Percentiles rank a stretch among this genome's conserved stretches.
Evolutionary conservation across 306 rosid species (phyloP).

Genomic region (Bauhinia variegata): DNA sequence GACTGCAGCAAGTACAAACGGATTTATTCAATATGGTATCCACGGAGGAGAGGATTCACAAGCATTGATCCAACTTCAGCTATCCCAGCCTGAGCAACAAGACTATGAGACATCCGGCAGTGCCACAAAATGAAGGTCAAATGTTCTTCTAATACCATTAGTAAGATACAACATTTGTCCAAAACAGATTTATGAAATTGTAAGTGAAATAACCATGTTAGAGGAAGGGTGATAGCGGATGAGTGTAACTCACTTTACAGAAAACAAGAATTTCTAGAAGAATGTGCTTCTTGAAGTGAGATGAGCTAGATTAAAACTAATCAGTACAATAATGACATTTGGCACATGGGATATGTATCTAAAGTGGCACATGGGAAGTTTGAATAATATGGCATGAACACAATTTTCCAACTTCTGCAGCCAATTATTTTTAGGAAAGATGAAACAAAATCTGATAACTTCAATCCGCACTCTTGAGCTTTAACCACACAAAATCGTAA

Average conservation of each 20-base stretch:
- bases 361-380: constrained; percentile 19
- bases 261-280: constrained; percentile 36
- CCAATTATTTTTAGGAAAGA: constrained; percentile 11
- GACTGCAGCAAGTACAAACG: constrained; percentile 37
- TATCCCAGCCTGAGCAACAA: constrained; percentile 54
- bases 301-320: constrained; percentile 25
- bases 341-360: neutral
- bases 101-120: constrained; percentile 42
- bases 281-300: constrained; percentile 26
- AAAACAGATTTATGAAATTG: constrained; percentile 24
- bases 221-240: constrained; percentile 11
- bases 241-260: constrained; percentile 23
- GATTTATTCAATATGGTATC: constrained; percentile 42
- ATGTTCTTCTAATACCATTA: constrained; percentile 1
- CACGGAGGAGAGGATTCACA: constrained; percentile 38
- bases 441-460: neutral
- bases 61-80: constrained; percentile 56
- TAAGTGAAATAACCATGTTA: constrained; percentile 31
- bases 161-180: constrained; percentile 11
- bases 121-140: constrained; percentile 37
- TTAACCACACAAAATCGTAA: neutral
- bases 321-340: constrained; percentile 22
- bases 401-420: constrained; percentile 1
- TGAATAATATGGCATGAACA: constrained; percentile 22
- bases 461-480: neutral